phyloP scores from a whole-genome alignment of 345 rosid genomes.

The Lenwebbia sp. region DNA sequence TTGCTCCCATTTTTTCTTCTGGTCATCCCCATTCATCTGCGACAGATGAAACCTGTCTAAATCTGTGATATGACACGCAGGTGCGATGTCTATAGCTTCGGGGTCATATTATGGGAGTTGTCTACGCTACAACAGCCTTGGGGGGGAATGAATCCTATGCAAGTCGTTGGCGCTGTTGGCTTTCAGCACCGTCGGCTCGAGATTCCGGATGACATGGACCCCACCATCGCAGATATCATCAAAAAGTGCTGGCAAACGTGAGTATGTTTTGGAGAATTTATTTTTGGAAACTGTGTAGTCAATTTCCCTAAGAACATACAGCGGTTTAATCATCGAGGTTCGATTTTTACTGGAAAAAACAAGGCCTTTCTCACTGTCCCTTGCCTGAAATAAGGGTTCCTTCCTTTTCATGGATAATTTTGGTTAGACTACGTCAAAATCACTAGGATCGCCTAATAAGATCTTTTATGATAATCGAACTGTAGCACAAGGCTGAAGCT shows the following conservation, averaged over 20 bases:
- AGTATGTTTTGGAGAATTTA: slow-evolving; percentile 14
- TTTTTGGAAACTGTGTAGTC: not conserved
- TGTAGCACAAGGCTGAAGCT: not conserved
- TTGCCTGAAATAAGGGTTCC: not conserved
- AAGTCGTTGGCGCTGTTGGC: slow-evolving; percentile 98
- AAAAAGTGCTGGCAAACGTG: slow-evolving; percentile 86
- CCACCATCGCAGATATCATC: slow-evolving; percentile 65
- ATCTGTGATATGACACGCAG: slow-evolving; percentile 20
- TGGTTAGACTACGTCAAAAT: not conserved
- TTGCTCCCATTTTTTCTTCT: not conserved
- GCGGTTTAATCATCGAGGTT: not conserved
- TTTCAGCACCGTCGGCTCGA: slow-evolving; percentile 91
- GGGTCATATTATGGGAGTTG: slow-evolving; percentile 96
- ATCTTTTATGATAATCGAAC: not conserved
- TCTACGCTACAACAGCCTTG: slow-evolving; percentile 79
- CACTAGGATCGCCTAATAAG: not conserved
- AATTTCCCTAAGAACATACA: not conserved
- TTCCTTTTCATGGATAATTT: not conserved
- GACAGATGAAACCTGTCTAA: not conserved
- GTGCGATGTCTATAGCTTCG: slow-evolving; percentile 93
- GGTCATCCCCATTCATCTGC: too few relatives aligned
- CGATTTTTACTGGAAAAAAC: not conserved
- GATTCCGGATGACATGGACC: slow-evolving; percentile 63
- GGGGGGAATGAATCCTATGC: slow-evolving; percentile 99
- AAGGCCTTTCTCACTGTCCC: not conserved